Evolutionary conservation across 106 monocot species (phyloP).

Genomic region (Phalaenopsis equestris): DNA sequence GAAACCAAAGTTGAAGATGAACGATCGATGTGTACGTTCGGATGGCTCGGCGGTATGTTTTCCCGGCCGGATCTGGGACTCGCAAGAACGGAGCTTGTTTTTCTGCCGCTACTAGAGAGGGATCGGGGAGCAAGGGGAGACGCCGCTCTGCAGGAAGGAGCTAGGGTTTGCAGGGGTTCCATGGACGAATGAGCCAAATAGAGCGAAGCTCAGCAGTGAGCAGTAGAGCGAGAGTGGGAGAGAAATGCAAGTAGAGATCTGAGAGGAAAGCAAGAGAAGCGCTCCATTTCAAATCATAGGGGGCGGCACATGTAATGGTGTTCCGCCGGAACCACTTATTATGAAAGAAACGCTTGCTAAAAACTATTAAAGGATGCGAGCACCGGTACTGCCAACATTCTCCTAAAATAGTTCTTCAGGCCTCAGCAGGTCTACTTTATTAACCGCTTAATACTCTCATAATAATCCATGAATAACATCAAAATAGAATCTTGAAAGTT

Average conservation of each 20-base stretch:
- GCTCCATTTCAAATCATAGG: slow-evolving; percentile 7
- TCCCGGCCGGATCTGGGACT: slow-evolving; percentile 37
- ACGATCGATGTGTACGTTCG: slow-evolving; percentile 25
- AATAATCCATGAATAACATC: too few species aligned
- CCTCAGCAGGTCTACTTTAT: neutral
- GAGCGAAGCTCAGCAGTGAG: neutral
- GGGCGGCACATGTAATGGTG: neutral
- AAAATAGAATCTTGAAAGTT: too few species aligned
- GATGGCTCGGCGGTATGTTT: slow-evolving; percentile 43
- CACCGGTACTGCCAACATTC: neutral
- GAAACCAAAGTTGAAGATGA: neutral
- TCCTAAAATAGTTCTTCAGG: neutral
- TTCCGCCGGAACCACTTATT: slow-evolving; percentile 1
- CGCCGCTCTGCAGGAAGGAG: slow-evolving; percentile 10
- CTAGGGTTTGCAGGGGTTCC: slow-evolving; percentile 26
- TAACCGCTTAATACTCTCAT: too few species aligned
- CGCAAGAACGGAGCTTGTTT: slow-evolving; percentile 7
- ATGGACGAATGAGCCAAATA: neutral
- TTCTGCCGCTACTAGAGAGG: neutral
- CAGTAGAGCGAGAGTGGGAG: neutral
- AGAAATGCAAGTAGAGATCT: neutral
- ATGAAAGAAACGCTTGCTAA: neutral
- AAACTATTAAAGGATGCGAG: neutral
- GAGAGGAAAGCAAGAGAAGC: neutral
- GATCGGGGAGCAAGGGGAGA: slow-evolving; percentile 20